phyloP scores from a whole-genome alignment of 176 grass and related monocot species.

The Puya raimondii region DNA sequence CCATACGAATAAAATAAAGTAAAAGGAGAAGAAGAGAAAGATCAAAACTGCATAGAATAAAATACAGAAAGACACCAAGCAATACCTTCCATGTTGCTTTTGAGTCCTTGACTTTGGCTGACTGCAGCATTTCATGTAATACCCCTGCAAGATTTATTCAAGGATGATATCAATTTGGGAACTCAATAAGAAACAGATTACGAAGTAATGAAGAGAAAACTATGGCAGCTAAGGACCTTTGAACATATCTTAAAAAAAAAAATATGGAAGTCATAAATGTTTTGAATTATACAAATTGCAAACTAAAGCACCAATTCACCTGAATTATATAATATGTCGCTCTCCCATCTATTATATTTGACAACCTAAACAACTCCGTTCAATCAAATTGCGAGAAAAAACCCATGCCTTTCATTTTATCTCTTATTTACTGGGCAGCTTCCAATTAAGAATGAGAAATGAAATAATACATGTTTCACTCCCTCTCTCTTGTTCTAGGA shows the following conservation, averaged over 20 bases:
- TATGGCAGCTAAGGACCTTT: background rate
- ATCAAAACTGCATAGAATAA: background rate
- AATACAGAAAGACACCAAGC: background rate
- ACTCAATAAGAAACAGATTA: background rate
- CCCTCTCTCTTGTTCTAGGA: too few relatives aligned
- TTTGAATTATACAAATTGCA: too few relatives aligned
- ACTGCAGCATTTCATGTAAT: slow-evolving; percentile 69
- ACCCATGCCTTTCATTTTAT: too few relatives aligned
- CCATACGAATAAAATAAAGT: background rate
- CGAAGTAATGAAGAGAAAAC: background rate
- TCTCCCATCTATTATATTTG: too few relatives aligned
- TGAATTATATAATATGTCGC: too few relatives aligned
- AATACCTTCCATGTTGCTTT: slow-evolving; percentile 79
- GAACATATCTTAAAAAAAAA: background rate
- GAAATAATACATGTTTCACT: too few relatives aligned
- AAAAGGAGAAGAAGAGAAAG: background rate
- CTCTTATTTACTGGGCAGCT: too few relatives aligned
- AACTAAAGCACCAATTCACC: too few relatives aligned
- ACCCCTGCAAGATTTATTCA: slow-evolving; percentile 35
- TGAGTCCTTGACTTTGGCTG: slow-evolving; percentile 54
- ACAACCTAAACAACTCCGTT: too few relatives aligned
- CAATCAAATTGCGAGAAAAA: too few relatives aligned
- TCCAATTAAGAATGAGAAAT: too few relatives aligned
- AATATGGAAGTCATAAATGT: too few relatives aligned
- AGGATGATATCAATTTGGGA: background rate